Evolutionary conservation across 2,329 filamentous ascomycete genomes (phyloP).

Genomic region (Tolypocladium paradoxum): DNA sequence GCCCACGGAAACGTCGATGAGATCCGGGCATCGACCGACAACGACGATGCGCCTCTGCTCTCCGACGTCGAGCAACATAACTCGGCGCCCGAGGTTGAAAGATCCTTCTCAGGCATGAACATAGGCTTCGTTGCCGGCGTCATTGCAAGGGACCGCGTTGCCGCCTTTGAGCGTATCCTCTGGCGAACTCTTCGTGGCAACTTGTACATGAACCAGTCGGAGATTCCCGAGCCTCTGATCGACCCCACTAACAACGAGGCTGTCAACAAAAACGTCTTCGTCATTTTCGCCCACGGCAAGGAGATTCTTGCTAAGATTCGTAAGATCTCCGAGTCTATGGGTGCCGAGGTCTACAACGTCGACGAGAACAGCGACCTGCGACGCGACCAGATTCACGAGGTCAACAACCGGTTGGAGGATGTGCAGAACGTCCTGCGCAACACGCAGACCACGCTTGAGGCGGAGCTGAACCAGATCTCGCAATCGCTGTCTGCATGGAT

Average conservation of each 20-base stretch:
- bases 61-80: slow-evolving; percentile 83
- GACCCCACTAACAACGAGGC: slow-evolving; percentile 89
- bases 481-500: slow-evolving; percentile 93
- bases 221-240: slow-evolving; percentile 87
- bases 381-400: slow-evolving; percentile 92
- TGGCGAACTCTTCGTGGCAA: slow-evolving; percentile 97
- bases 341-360: slow-evolving; percentile 90
- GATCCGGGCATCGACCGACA: slow-evolving; percentile 80
- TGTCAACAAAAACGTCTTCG: slow-evolving; percentile 94
- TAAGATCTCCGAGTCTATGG: slow-evolving; percentile 96
- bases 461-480: slow-evolving; percentile 86
- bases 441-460: slow-evolving; percentile 87
- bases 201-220: slow-evolving; percentile 99
- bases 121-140: slow-evolving; percentile 98
- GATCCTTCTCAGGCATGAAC: slow-evolving; percentile 94
- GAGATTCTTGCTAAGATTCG: slow-evolving; percentile 98
- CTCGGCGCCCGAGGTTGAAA: slow-evolving; percentile 56
- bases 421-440: slow-evolving; percentile 87
- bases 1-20: slow-evolving; percentile 95
- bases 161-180: slow-evolving; percentile 90
- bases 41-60: slow-evolving; percentile 87
- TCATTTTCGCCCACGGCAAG: slow-evolving; percentile 97
- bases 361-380: slow-evolving; percentile 95
- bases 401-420: slow-evolving; percentile 86
- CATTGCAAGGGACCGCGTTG: slow-evolving; percentile 84